phyloP scores from a whole-genome alignment of 1,284 basidiomycete genomes.

The Chalciporus piperatoides region DNA sequence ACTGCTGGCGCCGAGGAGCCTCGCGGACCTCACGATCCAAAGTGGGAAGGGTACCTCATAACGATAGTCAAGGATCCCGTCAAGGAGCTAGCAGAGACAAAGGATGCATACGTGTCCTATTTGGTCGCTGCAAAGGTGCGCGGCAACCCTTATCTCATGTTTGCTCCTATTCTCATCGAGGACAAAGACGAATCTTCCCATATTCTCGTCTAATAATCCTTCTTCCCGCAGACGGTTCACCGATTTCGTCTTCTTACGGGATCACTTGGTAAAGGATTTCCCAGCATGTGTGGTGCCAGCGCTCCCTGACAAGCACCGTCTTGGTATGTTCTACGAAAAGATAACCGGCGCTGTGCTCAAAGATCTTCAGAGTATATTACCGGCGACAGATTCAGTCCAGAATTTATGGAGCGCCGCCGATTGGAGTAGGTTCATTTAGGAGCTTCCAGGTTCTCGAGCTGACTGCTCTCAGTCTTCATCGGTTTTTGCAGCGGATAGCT shows the following conservation, averaged over 20 bases:
- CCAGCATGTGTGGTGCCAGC: conserved; percentile 96
- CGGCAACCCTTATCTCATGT: conserved; percentile 1
- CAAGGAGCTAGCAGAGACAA: conserved; percentile 94
- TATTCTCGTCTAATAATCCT: conserved; percentile 72
- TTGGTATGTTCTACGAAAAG: conserved; percentile 57
- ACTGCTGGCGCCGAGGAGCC: conserved; percentile 61
- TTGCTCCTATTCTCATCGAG: conserved; percentile 8
- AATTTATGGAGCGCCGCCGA: conserved; percentile 92
- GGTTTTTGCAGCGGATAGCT: conserved; percentile 87
- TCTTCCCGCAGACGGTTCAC: conserved; percentile 87
- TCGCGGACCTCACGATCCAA: conserved; percentile 65
- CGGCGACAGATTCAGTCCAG: conserved; percentile 93
- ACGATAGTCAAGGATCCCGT: conserved; percentile 88
- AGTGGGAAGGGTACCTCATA: conserved; percentile 87
- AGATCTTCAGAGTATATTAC: conserved; percentile 83
- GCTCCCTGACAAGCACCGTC: conserved; percentile 92
- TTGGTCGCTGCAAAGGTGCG: conserved; percentile 84
- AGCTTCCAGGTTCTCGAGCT: conserved; percentile 6
- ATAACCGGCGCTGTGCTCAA: conserved; percentile 4
- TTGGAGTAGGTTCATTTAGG: conserved; percentile 59
- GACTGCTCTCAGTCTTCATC: conserved; percentile 66
- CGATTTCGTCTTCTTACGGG: conserved; percentile 93
- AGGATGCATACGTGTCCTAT: conserved; percentile 96
- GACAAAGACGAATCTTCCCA: conserved; percentile 71
- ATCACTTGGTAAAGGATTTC: conserved; percentile 88